These are phyloP conservation scores for Ogataea polymorpha DNA, from an alignment of 805 yeast genomes.

Conservation along the genomic window DNA sequence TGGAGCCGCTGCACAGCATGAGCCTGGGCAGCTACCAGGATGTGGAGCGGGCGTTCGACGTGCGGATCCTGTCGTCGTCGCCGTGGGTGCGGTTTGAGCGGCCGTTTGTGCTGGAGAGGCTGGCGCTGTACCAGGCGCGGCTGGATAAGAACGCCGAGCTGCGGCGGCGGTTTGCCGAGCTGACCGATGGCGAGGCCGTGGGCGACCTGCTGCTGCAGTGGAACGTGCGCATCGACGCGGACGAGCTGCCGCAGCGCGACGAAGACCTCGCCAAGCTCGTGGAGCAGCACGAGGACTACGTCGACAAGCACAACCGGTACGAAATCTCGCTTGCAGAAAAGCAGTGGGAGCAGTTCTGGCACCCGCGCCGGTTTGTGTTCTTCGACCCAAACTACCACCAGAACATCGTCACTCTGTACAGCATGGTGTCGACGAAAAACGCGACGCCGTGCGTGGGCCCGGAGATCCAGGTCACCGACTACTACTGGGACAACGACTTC, in stretches of 20 bases:
- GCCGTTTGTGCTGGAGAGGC: slow-evolving; percentile 42
- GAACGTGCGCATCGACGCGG: slow-evolving; percentile 15
- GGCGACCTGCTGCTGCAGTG: slow-evolving; percentile 11
- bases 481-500: slow-evolving; percentile 86
- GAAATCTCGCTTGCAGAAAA: slow-evolving; percentile 39
- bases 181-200: not conserved
- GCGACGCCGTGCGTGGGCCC: slow-evolving; percentile 96
- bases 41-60: slow-evolving; percentile 33
- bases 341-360: slow-evolving; percentile 66
- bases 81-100: slow-evolving; percentile 75
- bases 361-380: slow-evolving; percentile 43
- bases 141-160: slow-evolving; percentile 31
- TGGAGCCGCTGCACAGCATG: slow-evolving; percentile 18
- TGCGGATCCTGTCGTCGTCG: slow-evolving; percentile 71
- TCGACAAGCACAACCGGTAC: slow-evolving; percentile 27
- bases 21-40: slow-evolving; percentile 30
- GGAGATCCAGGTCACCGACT: slow-evolving; percentile 76
- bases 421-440: slow-evolving; percentile 77
- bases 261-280: slow-evolving; percentile 38
- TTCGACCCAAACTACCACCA: slow-evolving; percentile 74
- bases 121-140: slow-evolving; percentile 23
- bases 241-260: slow-evolving; percentile 36
- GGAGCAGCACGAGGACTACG: slow-evolving; percentile 30
- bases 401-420: slow-evolving; percentile 70
- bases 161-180: slow-evolving; percentile 22